These are phyloP conservation scores for Malus sieversii DNA, from an alignment of 306 rosid genomes.

Conservation along the genomic window DNA sequence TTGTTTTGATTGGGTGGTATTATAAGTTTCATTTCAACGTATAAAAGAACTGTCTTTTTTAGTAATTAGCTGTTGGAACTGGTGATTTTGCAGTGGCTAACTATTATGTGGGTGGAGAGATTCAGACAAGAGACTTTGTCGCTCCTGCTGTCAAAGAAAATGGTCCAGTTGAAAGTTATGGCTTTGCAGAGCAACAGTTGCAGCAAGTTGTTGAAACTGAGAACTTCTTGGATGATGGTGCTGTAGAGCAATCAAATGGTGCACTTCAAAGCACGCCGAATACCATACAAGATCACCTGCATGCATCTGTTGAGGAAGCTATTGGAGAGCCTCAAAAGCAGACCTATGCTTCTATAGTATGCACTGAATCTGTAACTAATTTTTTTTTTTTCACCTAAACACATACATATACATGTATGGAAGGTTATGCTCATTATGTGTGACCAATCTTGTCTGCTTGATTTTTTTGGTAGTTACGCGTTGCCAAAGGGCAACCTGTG, in stretches of 20 bases:
- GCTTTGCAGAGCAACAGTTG: slow-evolving; percentile 58
- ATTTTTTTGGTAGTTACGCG: slow-evolving; percentile 54
- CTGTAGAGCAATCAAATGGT: slow-evolving; percentile 53
- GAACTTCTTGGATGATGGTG: slow-evolving; percentile 42
- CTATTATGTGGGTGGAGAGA: slow-evolving; percentile 60
- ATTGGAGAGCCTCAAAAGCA: slow-evolving; percentile 89
- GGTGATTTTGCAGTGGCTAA: slow-evolving; percentile 53
- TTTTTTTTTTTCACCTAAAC: background rate
- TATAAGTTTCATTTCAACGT: background rate
- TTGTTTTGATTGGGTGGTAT: background rate
- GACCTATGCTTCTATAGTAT: slow-evolving; percentile 94
- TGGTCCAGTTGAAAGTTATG: slow-evolving; percentile 53
- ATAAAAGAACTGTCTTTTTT: background rate
- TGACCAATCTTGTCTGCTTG: slow-evolving; percentile 29
- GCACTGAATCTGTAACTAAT: slow-evolving; percentile 20
- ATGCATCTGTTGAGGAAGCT: slow-evolving; percentile 63
- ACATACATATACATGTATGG: background rate
- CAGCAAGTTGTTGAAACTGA: slow-evolving; percentile 58
- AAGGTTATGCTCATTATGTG: background rate
- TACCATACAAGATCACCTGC: slow-evolving; percentile 46
- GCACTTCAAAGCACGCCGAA: slow-evolving; percentile 48
- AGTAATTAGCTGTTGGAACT: slow-evolving; percentile 13
- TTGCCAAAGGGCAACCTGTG: slow-evolving; percentile 61
- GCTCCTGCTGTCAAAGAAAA: slow-evolving; percentile 60
- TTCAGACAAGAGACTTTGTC: slow-evolving; percentile 63